A percentile compares a stretch with the other conserved stretches of the same genome.
phyloP scores from a whole-genome alignment of 192 early-diverging fungal species.

The Dimargaris xerosporica region DNA sequence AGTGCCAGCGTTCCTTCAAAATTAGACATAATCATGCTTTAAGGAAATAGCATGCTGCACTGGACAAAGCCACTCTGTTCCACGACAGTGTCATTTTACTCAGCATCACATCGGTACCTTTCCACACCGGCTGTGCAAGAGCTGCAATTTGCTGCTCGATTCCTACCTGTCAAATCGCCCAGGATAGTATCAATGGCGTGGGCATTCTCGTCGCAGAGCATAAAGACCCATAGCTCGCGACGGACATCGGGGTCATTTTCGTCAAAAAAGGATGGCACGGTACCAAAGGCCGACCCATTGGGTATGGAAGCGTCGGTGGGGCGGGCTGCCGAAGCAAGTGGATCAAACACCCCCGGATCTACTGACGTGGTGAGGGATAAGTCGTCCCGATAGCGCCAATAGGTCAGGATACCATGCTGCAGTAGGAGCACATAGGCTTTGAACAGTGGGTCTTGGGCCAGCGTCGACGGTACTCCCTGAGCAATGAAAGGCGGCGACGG shows the following conservation, averaged over 20 bases:
- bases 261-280: neutral
- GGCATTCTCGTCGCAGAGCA: neutral
- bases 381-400: conserved; percentile 9
- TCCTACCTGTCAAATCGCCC: neutral
- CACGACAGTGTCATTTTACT: too few species aligned
- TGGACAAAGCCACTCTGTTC: too few species aligned
- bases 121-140: neutral
- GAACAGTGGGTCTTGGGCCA: conserved; percentile 1
- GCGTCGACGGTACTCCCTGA: neutral
- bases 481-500: neutral
- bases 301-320: neutral
- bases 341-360: too few species aligned
- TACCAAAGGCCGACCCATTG: neutral
- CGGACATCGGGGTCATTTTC: conserved; percentile 6
- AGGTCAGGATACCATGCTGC: neutral
- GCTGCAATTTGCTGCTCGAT: neutral
- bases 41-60: too few species aligned
- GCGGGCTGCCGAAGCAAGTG: too few species aligned
- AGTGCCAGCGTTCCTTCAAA: too few species aligned
- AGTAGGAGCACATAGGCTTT: conserved; percentile 5
- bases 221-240: conserved; percentile 7
- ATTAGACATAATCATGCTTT: too few species aligned
- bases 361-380: neutral
- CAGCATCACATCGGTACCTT: too few species aligned
- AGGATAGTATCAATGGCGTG: neutral